A percentile compares a stretch with the other conserved stretches of the same genome.
Evolutionary conservation across 2,329 filamentous ascomycete genomes (phyloP).

Genomic region (Colletotrichum echinochloae): DNA sequence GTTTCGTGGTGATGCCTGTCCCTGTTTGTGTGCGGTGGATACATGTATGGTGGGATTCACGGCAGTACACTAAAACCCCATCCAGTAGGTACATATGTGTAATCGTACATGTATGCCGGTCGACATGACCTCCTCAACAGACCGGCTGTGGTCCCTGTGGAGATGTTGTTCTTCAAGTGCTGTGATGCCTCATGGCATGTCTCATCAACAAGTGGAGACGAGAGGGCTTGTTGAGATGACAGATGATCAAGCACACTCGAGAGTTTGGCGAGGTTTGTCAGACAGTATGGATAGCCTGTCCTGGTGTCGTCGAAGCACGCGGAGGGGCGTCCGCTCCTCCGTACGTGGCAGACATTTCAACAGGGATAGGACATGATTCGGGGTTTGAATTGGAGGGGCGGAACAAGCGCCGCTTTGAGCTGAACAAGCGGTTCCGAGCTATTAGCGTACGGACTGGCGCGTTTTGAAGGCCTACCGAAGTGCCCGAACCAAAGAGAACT

Average conservation of each 20-base stretch:
- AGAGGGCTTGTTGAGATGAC: slow-evolving; percentile 13
- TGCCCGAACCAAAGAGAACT: background rate
- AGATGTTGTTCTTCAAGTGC: slow-evolving; percentile 5
- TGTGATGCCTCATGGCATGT: too few species aligned
- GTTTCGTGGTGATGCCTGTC: slow-evolving; percentile 10
- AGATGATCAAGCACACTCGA: slow-evolving; percentile 9
- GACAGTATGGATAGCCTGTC: slow-evolving; percentile 13
- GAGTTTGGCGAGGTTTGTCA: background rate
- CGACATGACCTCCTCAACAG: background rate
- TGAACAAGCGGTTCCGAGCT: slow-evolving; percentile 7
- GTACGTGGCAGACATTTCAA: background rate
- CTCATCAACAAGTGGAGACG: slow-evolving; percentile 11
- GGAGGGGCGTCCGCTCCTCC: too few species aligned
- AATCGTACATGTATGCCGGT: background rate
- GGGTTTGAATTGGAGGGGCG: background rate
- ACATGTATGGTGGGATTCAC: slow-evolving; percentile 4
- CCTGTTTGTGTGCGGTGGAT: slow-evolving; percentile 21
- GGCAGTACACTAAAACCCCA: background rate
- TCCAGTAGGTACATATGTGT: too few species aligned
- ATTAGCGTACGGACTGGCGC: slow-evolving; percentile 6
- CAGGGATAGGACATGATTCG: slow-evolving; percentile 28
- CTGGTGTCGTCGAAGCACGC: slow-evolving; percentile 28
- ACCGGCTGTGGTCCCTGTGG: slow-evolving; percentile 2
- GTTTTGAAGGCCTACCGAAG: slow-evolving; percentile 13
- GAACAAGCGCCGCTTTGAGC: background rate